Evolutionary conservation across 805 yeast genomes (phyloP).

Genomic region (Ogataea siamensis): DNA sequence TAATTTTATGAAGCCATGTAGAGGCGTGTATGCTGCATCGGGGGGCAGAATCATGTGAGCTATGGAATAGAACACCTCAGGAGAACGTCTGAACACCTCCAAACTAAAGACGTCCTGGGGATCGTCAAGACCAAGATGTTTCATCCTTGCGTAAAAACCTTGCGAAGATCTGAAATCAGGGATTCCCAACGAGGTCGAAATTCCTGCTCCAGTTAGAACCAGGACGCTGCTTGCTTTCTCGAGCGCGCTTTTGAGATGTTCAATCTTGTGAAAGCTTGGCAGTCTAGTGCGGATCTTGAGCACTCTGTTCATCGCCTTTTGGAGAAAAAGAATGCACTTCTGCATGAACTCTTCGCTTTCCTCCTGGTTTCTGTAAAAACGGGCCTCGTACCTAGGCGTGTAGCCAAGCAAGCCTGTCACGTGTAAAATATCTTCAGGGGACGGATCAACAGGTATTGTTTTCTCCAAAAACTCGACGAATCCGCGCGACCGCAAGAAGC

Average conservation of each 20-base stretch:
- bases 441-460: constrained; percentile 60
- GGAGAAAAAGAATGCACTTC: constrained; percentile 47
- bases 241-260: constrained; percentile 55
- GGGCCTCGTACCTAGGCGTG: constrained; percentile 24
- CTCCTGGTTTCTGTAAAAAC: constrained; percentile 12
- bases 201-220: constrained; percentile 91
- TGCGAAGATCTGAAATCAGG: constrained; percentile 91
- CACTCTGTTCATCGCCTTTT: constrained; percentile 65
- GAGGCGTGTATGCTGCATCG: constrained; percentile 60
- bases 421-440: constrained; percentile 53
- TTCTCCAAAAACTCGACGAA: constrained; percentile 49
- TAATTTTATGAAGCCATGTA: constrained; percentile 75
- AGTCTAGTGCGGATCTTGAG: constrained; percentile 53
- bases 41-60: constrained; percentile 86
- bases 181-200: constrained; percentile 83
- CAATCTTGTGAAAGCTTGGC: constrained; percentile 52
- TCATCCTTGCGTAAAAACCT: constrained; percentile 74
- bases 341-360: constrained; percentile 20
- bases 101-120: constrained; percentile 90
- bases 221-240: constrained; percentile 57
- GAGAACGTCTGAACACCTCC: constrained; percentile 68
- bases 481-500: constrained; percentile 59
- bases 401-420: constrained; percentile 66
- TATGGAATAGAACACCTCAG: constrained; percentile 77
- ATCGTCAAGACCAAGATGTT: constrained; percentile 68